Evolutionary conservation across 805 yeast genomes (phyloP), one percentile per base, ranked within the genome.

Genomic region (Saccharomycopsis fodiens): DNA sequence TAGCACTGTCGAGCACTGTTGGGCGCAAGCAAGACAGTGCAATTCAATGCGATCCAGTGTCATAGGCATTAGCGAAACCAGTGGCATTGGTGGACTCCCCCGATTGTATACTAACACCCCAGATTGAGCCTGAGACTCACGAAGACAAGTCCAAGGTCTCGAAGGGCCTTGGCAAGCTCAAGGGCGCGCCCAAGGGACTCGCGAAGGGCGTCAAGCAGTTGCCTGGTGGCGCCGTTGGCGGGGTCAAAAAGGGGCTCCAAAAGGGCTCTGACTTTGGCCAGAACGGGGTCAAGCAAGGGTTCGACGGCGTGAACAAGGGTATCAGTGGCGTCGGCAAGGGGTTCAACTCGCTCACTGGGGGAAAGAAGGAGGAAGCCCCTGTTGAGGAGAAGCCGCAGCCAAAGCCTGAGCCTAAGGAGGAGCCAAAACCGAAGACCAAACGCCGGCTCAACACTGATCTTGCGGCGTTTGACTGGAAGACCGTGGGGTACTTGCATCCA

Each of bases 381-480:
- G 22, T 20, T 6, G 41, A 40, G 25, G 48, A 23, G 32, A 8
- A 30, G 13, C 36, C 39, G 13, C 36, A 32, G 19, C 29, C 46
- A 29, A 16, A 36, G n/a, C 43, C 20, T 32, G 22, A 13, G 17
- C 21, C 17, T 25, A 39, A 31, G 13, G 10, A 12, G 10, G 25
- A 17, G 8, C 29, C 46, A 13, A 19, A 34, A 25, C 25, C 34
- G 10, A 32, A 32, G 15, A 17, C 21, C 16, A 42, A 50, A 29
- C 44, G 51, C 12, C 40, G 20, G 17, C 15, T 50, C 2, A 50
- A 47, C 25, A 36, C 45, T 8, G 51, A 47, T 20, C 40, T 44
- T n/a, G 53, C 48, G 3, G 41, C 51, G 8, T 50, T 50, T 23
- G 45, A 46, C 22, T 50, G 53, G 53, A 45, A 47, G 39, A 41